Percentiles rank a stretch among this genome's conserved stretches.
phyloP scores from a whole-genome alignment of 192 early-diverging fungal species.

The Dissophora ornata region DNA sequence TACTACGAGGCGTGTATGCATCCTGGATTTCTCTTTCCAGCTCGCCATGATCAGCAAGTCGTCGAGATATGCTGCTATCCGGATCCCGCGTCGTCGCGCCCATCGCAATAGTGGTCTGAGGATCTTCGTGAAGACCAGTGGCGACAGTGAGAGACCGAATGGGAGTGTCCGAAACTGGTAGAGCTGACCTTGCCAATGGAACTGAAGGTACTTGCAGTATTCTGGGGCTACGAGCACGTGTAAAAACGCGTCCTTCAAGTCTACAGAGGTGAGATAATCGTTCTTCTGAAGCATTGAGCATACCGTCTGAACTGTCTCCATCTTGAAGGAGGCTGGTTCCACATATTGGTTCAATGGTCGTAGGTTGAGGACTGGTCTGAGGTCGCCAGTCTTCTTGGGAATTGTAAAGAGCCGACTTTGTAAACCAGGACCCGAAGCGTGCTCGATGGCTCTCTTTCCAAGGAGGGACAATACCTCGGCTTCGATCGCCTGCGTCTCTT shows the following conservation, averaged over 20 bases:
- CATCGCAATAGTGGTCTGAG: conserved; percentile 29
- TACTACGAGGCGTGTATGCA: not conserved
- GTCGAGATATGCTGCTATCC: conserved; percentile 45
- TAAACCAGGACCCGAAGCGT: conserved; percentile 6
- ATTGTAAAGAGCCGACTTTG: conserved; percentile 24
- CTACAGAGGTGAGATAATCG: conserved; percentile 40
- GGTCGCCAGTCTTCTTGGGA: conserved; percentile 42
- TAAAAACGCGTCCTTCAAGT: conserved; percentile 53
- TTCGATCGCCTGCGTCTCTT: conserved; percentile 1
- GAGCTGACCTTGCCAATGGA: conserved; percentile 25
- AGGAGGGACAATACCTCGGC: conserved; percentile 2
- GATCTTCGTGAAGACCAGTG: conserved; percentile 50
- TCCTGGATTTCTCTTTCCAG: not conserved
- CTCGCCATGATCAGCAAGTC: conserved; percentile 22
- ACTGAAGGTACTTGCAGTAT: conserved; percentile 32
- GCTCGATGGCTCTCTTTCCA: conserved; percentile 16
- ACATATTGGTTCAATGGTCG: conserved; percentile 33
- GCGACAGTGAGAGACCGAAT: conserved; percentile 27
- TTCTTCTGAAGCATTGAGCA: conserved; percentile 18
- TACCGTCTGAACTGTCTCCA: conserved; percentile 29
- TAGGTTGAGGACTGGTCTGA: conserved; percentile 34
- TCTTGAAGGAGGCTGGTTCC: conserved; percentile 20
- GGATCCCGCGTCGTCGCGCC: conserved; percentile 31
- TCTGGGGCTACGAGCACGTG: conserved; percentile 42
- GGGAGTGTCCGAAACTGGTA: conserved; percentile 40